Evolutionary conservation across 305 asterid genomes (phyloP).

Genomic region (Rubia occidens): DNA sequence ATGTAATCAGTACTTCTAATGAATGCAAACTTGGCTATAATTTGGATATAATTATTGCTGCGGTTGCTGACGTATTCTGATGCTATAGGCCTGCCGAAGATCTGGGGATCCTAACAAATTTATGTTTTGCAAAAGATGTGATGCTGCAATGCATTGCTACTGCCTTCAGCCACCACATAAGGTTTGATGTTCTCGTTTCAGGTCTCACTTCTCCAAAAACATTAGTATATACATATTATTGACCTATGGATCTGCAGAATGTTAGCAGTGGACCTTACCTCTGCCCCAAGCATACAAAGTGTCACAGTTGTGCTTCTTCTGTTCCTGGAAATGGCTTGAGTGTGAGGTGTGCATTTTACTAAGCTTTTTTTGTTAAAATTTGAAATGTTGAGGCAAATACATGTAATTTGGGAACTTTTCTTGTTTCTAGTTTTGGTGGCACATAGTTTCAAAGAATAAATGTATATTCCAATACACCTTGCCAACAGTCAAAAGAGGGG

Average conservation of each 20-base stretch:
- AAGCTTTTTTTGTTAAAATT: background rate
- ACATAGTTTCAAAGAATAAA: background rate
- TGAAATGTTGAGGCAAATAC: background rate
- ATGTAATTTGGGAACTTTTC: background rate
- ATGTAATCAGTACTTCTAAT: background rate
- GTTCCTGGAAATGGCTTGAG: constrained; percentile 97
- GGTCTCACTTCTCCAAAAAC: constrained; percentile 2
- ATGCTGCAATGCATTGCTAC: constrained; percentile 87
- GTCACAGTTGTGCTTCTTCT: constrained; percentile 88
- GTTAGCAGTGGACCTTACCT: constrained; percentile 89
- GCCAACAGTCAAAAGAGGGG: background rate
- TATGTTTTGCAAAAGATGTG: constrained; percentile 97
- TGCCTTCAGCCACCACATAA: constrained; percentile 83
- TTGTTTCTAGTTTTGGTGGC: background rate
- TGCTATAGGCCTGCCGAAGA: constrained; percentile 66
- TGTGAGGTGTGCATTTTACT: constrained; percentile 51
- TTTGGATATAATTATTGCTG: background rate
- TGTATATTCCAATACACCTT: background rate
- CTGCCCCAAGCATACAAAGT: constrained; percentile 90
- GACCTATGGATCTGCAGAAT: constrained; percentile 48
- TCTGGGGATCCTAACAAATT: constrained; percentile 91
- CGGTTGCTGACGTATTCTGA: constrained; percentile 5
- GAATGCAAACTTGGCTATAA: background rate
- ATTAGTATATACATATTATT: constrained; percentile 8
- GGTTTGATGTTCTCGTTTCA: constrained; percentile 25